These are phyloP conservation scores for Trichoderma hamatum DNA, from an alignment of 2,329 filamentous ascomycete genomes.

Conservation along the genomic window DNA sequence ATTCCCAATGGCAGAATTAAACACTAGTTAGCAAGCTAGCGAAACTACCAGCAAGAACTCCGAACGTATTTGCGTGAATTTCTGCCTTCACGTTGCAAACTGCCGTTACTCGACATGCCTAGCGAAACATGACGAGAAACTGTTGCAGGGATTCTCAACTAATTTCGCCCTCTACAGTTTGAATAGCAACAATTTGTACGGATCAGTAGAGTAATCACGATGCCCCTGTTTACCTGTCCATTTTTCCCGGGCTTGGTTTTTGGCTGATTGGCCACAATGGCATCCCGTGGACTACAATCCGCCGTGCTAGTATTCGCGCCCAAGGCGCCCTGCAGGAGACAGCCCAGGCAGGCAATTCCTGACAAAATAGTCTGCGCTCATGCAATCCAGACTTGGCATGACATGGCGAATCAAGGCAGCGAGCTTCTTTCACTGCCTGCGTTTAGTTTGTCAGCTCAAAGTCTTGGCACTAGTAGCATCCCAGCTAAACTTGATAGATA, in stretches of 20 bases:
- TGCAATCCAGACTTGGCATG: not conserved
- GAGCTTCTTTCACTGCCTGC: not conserved
- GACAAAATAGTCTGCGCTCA: not conserved
- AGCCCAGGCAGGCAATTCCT: not conserved
- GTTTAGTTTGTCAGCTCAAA: not conserved
- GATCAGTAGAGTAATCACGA: not conserved
- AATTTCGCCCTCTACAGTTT: slow-evolving; percentile 3
- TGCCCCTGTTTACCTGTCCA: not conserved
- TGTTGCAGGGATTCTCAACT: not conserved
- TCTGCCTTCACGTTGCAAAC: not conserved
- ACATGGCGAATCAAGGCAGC: too few relatives aligned
- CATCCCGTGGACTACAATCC: not conserved
- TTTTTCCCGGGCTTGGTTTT: not conserved
- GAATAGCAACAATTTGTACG: not conserved
- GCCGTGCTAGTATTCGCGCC: slow-evolving; percentile 2
- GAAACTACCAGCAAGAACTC: not conserved
- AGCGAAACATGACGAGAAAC: not conserved
- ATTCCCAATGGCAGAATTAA: not conserved
- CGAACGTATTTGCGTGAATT: slow-evolving; percentile 8
- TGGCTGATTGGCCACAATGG: slow-evolving; percentile 2
- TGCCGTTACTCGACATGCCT: not conserved
- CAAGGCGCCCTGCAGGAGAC: not conserved
- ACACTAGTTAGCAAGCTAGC: not conserved
- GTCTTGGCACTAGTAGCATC: not conserved
- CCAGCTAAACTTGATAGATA: not conserved